Conservation (phyloP, 768 basidiomycete species). For the Tremella yokohamensis region DNA sequence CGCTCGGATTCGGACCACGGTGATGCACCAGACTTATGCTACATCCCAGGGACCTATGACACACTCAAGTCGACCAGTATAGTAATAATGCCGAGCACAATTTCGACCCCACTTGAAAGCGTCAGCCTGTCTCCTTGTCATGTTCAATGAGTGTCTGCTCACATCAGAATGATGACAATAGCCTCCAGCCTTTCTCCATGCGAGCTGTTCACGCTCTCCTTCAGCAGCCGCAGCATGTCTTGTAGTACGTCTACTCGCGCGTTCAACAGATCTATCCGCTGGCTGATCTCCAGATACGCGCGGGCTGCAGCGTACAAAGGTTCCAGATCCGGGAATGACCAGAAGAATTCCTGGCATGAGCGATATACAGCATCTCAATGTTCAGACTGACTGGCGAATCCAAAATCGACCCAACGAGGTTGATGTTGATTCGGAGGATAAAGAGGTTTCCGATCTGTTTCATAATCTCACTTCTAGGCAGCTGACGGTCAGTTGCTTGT, state of each 20-base stretch:
- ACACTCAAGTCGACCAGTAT: constrained; percentile 73
- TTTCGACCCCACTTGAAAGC: constrained; percentile 32
- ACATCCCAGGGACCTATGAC: constrained; percentile 10
- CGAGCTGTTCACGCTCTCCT: constrained; percentile 86
- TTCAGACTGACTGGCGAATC: constrained; percentile 75
- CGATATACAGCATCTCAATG: constrained; percentile 2
- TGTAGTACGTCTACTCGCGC: constrained; percentile 93
- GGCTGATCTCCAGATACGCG: constrained; percentile 90
- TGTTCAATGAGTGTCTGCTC: constrained; percentile 66
- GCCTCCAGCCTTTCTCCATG: constrained; percentile 89
- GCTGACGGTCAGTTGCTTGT: constrained; percentile 28
- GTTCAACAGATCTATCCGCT: constrained; percentile 86
- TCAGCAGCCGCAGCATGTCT: constrained; percentile 92
- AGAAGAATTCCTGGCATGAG: constrained; percentile 75
- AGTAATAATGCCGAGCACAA: constrained; percentile 83
- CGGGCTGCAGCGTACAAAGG: constrained; percentile 90
- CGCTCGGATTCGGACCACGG: too few species aligned
- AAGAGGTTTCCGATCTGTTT: constrained; percentile 93
- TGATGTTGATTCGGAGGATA: constrained; percentile 87
- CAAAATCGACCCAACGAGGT: constrained; percentile 91
- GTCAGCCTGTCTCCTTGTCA: constrained; percentile 28
- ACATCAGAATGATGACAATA: constrained; percentile 87
- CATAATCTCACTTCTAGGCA: constrained; percentile 76
- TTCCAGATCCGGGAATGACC: constrained; percentile 93
- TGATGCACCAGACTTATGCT: too few species aligned